Evolutionary conservation across 805 yeast species (phyloP).

Genomic region (Kluyveromyces aestuarii): DNA sequence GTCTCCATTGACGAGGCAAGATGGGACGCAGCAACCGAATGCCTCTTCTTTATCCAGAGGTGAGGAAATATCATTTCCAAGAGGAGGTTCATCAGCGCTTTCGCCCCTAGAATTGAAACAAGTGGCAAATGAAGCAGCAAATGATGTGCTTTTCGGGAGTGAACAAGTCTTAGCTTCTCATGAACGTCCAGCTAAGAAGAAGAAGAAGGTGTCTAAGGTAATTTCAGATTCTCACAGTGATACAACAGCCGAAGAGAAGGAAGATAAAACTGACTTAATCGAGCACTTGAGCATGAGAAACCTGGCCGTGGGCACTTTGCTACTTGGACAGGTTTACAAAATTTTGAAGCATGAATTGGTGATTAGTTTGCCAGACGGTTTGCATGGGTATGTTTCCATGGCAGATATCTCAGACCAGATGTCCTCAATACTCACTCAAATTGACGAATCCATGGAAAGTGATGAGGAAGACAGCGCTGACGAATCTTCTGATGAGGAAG

Average conservation of each 20-base stretch:
- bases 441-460: slow-evolving; percentile 41
- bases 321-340: slow-evolving; percentile 66
- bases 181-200: slow-evolving; percentile 32
- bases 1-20: slow-evolving; percentile 34
- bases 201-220: slow-evolving; percentile 29
- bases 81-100: slow-evolving; percentile 88
- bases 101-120: slow-evolving; percentile 88
- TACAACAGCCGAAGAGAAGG: slow-evolving; percentile 18
- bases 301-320: slow-evolving; percentile 59
- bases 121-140: slow-evolving; percentile 85
- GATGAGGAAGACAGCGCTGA: slow-evolving; percentile 32
- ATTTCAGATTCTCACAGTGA: slow-evolving; percentile 15
- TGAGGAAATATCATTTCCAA: slow-evolving; percentile 58
- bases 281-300: slow-evolving; percentile 56
- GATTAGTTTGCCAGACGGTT: slow-evolving; percentile 68
- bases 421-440: slow-evolving; percentile 45
- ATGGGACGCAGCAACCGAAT: slow-evolving; percentile 31
- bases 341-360: slow-evolving; percentile 57
- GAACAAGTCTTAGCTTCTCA: slow-evolving; percentile 9
- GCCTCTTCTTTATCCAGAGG: slow-evolving; percentile 29
- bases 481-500: slow-evolving; percentile 23
- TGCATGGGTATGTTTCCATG: slow-evolving; percentile 70
- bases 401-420: slow-evolving; percentile 62
- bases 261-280: slow-evolving; percentile 34
- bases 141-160: slow-evolving; percentile 66